Conservation (phyloP, 2,329 filamentous ascomycete genomes). For the Torrubiellomyces zombiae region DNA sequence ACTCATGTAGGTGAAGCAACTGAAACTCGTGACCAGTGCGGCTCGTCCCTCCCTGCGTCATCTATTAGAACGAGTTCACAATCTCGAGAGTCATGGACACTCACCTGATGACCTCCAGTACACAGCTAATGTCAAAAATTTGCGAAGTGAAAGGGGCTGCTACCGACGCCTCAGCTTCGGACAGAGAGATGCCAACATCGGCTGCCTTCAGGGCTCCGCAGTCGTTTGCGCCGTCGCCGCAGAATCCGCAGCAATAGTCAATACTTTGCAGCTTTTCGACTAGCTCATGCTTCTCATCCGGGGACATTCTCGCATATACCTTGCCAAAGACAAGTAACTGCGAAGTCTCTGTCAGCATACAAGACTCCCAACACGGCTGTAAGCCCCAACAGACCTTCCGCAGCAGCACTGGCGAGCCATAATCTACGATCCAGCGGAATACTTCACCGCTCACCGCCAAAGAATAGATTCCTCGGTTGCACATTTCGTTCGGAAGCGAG, state of each 20-base stretch:
- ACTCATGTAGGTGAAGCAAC: conserved; percentile 99
- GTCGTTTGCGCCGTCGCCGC: conserved; percentile 93
- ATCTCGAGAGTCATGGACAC: conserved; percentile 7
- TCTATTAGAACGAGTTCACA: too few species aligned
- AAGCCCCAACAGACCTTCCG: conserved; percentile 38
- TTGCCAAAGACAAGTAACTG: conserved; percentile 83
- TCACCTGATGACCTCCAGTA: conserved; percentile 74
- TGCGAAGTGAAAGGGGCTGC: conserved; percentile 95
- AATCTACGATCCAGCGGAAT: conserved; percentile 94
- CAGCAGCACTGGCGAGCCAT: conserved; percentile 63
- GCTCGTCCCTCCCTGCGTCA: conserved; percentile 64
- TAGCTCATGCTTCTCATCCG: conserved; percentile 94
- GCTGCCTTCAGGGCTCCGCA: conserved; percentile 93
- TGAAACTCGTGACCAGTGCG: conserved; percentile 94
- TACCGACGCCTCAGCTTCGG: conserved; percentile 92
- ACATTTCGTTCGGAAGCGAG: conserved; percentile 72
- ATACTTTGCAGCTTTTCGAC: conserved; percentile 95
- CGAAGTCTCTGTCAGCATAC: too few species aligned
- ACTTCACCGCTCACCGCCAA: conserved; percentile 84
- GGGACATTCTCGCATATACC: conserved; percentile 96
- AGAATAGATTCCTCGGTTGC: conserved; percentile 69
- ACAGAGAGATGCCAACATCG: conserved; percentile 92
- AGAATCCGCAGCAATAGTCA: conserved; percentile 90
- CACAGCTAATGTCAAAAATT: conserved; percentile 91
- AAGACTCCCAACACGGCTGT: conserved; percentile 1